These are phyloP conservation scores for Tuber melanosporum DNA, from an alignment of 495 filamentous ascomycete species.

Conservation along the genomic window DNA sequence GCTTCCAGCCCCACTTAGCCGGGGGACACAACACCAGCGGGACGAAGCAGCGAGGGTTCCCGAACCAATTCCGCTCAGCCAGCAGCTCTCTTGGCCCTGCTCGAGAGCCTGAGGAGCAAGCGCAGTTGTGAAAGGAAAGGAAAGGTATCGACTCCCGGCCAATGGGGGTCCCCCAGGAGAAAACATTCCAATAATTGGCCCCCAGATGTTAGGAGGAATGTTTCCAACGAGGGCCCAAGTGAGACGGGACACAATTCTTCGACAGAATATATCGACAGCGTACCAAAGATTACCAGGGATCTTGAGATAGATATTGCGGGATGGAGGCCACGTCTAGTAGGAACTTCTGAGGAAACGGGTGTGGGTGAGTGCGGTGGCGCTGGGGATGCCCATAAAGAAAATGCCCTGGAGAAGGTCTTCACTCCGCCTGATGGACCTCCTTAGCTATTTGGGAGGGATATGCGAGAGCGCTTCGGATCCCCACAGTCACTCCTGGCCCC, in stretches of 20 bases:
- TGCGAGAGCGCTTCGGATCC: not conserved
- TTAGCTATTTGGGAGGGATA: not conserved
- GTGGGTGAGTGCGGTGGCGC: constrained; percentile 6
- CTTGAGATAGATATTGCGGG: not conserved
- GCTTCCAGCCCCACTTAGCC: no score
- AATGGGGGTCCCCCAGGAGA: not conserved
- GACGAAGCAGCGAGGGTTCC: no score
- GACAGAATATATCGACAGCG: not conserved
- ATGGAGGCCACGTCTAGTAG: constrained; percentile 8
- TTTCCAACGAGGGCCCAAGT: not conserved
- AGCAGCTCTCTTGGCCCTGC: no score
- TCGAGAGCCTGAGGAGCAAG: no score
- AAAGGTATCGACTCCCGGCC: constrained; percentile 5
- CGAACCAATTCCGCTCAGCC: no score
- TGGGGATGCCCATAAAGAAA: not conserved
- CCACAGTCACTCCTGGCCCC: not conserved
- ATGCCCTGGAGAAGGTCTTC: not conserved
- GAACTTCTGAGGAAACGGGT: constrained; percentile 16
- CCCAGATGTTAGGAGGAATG: not conserved
- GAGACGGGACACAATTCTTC: not conserved
- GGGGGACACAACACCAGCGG: no score
- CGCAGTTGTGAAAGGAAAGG: no score
- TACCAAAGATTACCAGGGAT: not conserved
- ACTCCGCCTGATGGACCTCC: not conserved
- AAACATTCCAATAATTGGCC: not conserved